A percentile compares a stretch with the other conserved stretches of the same genome.
Evolutionary conservation across 805 yeast species (phyloP).

Genomic region (Starmerella floris): DNA sequence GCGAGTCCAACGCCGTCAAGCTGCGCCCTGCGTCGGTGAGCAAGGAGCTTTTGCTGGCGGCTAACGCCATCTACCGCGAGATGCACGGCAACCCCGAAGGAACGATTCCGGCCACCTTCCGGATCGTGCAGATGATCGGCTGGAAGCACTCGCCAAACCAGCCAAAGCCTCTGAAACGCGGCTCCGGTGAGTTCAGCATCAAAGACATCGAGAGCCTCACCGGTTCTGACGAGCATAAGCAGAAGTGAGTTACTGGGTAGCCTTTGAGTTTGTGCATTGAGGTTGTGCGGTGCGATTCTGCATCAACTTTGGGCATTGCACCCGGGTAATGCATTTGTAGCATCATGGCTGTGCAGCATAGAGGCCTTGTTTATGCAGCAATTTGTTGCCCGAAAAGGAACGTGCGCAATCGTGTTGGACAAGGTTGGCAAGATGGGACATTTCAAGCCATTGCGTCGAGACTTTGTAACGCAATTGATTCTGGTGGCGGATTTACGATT

Average conservation of each 20-base stretch:
- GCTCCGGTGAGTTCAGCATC: constrained; percentile 53
- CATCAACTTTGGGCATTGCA: neutral
- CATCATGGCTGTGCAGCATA: no score
- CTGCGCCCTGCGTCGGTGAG: constrained; percentile 33
- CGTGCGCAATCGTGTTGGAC: no score
- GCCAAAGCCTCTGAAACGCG: constrained; percentile 62
- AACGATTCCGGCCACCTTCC: constrained; percentile 64
- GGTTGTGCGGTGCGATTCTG: neutral
- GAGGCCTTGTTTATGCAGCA: no score
- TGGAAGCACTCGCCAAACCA: constrained; percentile 66
- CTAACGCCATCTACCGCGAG: constrained; percentile 57
- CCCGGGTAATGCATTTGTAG: neutral
- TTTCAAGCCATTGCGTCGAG: no score
- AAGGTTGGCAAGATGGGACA: no score
- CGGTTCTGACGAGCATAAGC: neutral
- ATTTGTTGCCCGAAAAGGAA: no score
- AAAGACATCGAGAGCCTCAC: constrained; percentile 36
- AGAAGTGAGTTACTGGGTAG: neutral
- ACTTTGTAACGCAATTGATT: no score
- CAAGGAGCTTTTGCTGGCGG: constrained; percentile 56
- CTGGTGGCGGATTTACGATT: no score
- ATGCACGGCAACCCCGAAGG: constrained; percentile 55
- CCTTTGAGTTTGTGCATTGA: neutral
- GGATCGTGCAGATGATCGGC: constrained; percentile 73
- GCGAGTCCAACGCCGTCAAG: constrained; percentile 60